A percentile compares a stretch with the other conserved stretches of the same genome.
These are phyloP conservation scores for Carex scoparia DNA, from an alignment of 176 grass and related monocot genomes.

Conservation along the genomic window DNA sequence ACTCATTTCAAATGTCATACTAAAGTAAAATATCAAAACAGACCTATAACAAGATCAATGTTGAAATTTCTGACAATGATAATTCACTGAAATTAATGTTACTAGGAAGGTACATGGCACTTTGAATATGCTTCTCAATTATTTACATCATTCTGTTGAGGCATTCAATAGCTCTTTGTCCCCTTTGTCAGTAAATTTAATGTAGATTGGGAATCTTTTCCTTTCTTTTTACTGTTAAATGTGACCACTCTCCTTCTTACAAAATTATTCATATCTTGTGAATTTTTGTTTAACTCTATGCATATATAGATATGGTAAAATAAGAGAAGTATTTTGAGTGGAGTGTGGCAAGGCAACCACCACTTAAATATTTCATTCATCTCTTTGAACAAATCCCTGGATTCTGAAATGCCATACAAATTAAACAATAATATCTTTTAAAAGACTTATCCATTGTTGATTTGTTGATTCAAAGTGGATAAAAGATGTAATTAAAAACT, in stretches of 20 bases:
- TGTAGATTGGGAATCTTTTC: background rate
- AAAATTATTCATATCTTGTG: background rate
- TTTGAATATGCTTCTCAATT: background rate
- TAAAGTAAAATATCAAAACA: background rate
- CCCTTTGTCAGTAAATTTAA: background rate
- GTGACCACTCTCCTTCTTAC: background rate
- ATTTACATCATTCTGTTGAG: constrained; percentile 1
- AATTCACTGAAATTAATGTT: background rate
- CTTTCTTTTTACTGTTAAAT: background rate
- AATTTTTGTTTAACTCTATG: background rate
- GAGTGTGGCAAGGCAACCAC: background rate
- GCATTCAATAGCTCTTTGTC: constrained; percentile 1
- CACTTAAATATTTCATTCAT: background rate
- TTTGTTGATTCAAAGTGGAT: background rate
- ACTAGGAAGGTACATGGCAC: background rate
- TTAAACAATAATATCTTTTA: constrained; percentile 6
- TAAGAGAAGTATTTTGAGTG: background rate
- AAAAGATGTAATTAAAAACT: background rate
- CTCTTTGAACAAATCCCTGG: background rate
- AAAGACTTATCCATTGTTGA: constrained; percentile 4
- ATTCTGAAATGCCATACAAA: background rate
- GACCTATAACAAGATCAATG: background rate
- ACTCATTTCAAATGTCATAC: background rate
- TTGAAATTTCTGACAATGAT: constrained; percentile 2
- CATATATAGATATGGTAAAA: background rate